phyloP scores from a whole-genome alignment of 257 asterid genomes.

The Apocynum venetum region DNA sequence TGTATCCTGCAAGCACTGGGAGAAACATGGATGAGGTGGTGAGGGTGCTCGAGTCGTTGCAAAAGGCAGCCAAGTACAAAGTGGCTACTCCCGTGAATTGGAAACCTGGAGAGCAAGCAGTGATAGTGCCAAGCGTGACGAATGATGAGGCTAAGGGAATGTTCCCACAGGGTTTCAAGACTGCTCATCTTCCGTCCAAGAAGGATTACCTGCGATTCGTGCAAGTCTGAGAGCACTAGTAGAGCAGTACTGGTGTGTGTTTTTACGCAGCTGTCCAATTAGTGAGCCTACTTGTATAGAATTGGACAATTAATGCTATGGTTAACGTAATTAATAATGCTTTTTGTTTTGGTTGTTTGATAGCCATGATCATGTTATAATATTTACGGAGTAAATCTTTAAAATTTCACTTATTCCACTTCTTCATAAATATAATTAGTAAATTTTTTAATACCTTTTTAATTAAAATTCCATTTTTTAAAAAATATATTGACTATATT shows the following conservation, averaged over 20 bases:
- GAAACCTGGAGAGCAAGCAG: conserved; percentile 64
- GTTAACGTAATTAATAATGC: background rate
- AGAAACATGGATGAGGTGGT: conserved; percentile 87
- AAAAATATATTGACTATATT: too few relatives aligned
- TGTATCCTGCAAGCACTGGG: conserved; percentile 82
- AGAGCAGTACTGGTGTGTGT: too few relatives aligned
- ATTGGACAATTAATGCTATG: background rate
- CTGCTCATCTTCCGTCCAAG: conserved; percentile 56
- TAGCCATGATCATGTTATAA: too few relatives aligned
- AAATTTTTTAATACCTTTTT: too few relatives aligned
- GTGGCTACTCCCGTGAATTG: conserved; percentile 81
- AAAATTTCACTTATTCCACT: too few relatives aligned
- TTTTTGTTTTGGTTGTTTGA: too few relatives aligned
- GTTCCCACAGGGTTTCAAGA: conserved; percentile 62
- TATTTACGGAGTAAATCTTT: too few relatives aligned
- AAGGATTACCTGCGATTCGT: conserved; percentile 71
- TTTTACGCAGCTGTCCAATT: too few relatives aligned
- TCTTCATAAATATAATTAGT: too few relatives aligned
- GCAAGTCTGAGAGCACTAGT: conserved; percentile 13
- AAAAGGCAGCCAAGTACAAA: conserved; percentile 53
- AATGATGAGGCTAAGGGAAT: conserved; percentile 50
- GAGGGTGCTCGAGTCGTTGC: conserved; percentile 66
- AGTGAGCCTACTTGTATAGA: background rate
- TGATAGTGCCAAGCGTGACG: conserved; percentile 53
- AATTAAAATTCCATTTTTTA: too few relatives aligned